Evolutionary conservation across 768 basidiomycete species (phyloP), one percentile per base, ranked within the genome.

Genomic region (Leccinum obscurum): DNA sequence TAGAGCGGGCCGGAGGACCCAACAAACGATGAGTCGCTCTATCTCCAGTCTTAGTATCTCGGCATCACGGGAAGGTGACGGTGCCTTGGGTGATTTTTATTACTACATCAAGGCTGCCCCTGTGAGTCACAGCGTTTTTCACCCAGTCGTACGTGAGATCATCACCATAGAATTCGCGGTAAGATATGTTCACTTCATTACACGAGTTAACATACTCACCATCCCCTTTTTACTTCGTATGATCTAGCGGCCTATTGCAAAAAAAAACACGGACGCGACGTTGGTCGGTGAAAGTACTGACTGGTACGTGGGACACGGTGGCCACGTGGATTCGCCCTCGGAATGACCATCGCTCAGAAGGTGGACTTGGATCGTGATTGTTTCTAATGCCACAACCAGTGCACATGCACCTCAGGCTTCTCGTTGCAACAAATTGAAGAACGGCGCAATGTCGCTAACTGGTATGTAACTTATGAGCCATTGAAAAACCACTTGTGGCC

Each of bases 171-270:
- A n/a, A n/a, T 41, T 41, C 10, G 41, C 41, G 41, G 46, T 48
- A 48, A 22, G 10, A 48, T 48, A 11, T 48, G n/a, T 22, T 15
- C 14, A 14, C 57, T 51, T 3, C 35, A 37, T 20, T 50, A 32
- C 60, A 32, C 52, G 54, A 53, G 39, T 53, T 65, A 22, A 65
- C 44, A 35, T 32, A 22, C 57, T 57, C 5, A 56, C 58, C 13
- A 3, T 48, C 55, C 17, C 52, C 22, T 14, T 15, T 3, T n/a
- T 20, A 2, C 14, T 39, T 60, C 22, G 64, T 20, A 54, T 30
- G 54, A 68, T 24, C 61, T 71, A 20, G 62, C 62, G 88, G 66
- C 86, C 88, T 75, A 3, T 58, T 84, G 11, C 83, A 34, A 13
- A 34, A 13, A 74, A 80, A 37, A 70, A 77, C 22, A 72, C 75